Evolutionary conservation across 1,139 yeast species (phyloP).

Genomic region (Zygosaccharomyces sapae): DNA sequence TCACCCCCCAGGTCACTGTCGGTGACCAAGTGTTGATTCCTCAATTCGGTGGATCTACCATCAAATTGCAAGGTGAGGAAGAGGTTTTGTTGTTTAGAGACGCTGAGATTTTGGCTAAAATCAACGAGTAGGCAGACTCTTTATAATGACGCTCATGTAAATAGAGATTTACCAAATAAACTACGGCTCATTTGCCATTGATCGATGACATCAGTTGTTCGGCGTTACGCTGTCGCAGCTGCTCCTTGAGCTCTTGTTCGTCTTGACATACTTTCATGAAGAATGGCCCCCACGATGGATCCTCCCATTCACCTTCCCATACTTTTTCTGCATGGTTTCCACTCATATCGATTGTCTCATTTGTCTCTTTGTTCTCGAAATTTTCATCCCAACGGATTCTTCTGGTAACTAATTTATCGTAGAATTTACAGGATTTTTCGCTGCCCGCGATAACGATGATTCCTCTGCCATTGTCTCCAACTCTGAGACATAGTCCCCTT

Average conservation of each 20-base stretch:
- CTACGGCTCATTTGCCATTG: slow-evolving; percentile 6
- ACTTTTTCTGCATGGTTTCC: slow-evolving; percentile 51
- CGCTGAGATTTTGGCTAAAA: slow-evolving; percentile 89
- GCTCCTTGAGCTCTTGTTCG: slow-evolving; percentile 19
- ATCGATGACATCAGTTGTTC: slow-evolving; percentile 16
- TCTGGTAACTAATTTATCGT: slow-evolving; percentile 54
- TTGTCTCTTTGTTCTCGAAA: slow-evolving; percentile 31
- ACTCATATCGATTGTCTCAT: slow-evolving; percentile 40
- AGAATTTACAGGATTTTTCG: slow-evolving; percentile 54
- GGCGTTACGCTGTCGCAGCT: slow-evolving; percentile 24
- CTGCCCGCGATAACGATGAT: slow-evolving; percentile 75
- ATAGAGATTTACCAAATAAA: slow-evolving; percentile 4
- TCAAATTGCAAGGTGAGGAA: slow-evolving; percentile 73
- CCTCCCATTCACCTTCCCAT: slow-evolving; percentile 73
- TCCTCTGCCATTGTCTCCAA: slow-evolving; percentile 44
- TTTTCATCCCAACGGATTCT: slow-evolving; percentile 70
- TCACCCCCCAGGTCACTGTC: slow-evolving; percentile 68
- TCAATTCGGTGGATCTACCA: slow-evolving; percentile 79
- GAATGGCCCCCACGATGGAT: slow-evolving; percentile 31
- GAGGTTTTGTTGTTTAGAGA: slow-evolving; percentile 80
- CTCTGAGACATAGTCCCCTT: slow-evolving; percentile 52
- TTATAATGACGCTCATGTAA: slow-evolving; percentile 7
- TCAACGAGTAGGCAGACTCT: slow-evolving; percentile 41
- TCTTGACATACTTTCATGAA: slow-evolving; percentile 33
- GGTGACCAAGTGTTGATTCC: slow-evolving; percentile 96